These are phyloP conservation scores for Alternaria ethzedia DNA, from an alignment of 2,329 filamentous ascomycete species.

Conservation along the genomic window DNA sequence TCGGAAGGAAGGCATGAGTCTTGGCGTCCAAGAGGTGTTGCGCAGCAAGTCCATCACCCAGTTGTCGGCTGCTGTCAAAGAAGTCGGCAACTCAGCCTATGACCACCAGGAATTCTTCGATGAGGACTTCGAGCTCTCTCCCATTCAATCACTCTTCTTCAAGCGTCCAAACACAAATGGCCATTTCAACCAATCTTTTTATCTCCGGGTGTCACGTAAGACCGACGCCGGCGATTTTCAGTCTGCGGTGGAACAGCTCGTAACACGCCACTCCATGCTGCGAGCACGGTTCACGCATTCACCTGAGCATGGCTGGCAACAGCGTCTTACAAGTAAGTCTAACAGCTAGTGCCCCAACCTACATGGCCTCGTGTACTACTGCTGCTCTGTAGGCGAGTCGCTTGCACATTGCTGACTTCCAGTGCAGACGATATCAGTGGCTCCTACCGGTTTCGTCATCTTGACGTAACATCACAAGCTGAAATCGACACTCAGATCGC, in stretches of 20 bases:
- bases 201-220: constrained; percentile 35
- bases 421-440: constrained; percentile 25
- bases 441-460: constrained; percentile 39
- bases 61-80: constrained; percentile 32
- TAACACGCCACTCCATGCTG: constrained; percentile 43
- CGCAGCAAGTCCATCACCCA: constrained; percentile 54
- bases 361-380: not conserved
- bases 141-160: constrained; percentile 43
- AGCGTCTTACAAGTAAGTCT: constrained; percentile 37
- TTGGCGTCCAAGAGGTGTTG: constrained; percentile 58
- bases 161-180: constrained; percentile 39
- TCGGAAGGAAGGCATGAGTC: constrained; percentile 53
- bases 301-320: constrained; percentile 36
- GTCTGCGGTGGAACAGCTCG: constrained; percentile 30
- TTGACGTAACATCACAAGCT: constrained; percentile 25
- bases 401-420: constrained; percentile 4
- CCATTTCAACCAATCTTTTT: constrained; percentile 46
- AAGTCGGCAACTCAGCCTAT: constrained; percentile 22
- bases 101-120: constrained; percentile 34
- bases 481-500: constrained; percentile 41
- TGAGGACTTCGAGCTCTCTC: constrained; percentile 39
- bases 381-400: not conserved
- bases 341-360: not conserved
- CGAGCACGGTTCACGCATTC: constrained; percentile 37
- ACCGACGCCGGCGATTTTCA: constrained; percentile 33